Base-by-base conservation (phyloP, 2,329 filamentous ascomycete species). In the Passalora sequoiae region DNA sequence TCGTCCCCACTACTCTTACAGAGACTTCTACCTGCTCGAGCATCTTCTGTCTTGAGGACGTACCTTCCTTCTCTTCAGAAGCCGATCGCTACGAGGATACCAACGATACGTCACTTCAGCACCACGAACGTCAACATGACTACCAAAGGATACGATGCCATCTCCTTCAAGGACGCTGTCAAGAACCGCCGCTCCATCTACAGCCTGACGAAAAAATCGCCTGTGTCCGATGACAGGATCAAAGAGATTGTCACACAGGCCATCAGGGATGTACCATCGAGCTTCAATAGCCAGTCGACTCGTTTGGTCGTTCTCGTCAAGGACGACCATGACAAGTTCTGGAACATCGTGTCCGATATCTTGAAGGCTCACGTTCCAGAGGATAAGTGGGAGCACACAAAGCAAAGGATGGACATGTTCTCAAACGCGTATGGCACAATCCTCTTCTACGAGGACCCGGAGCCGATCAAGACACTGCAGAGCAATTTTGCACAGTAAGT, bases 261-360 rank as follows among this genome's bases (percentile, higher is more conserved):
- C 42, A 72, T 92, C 55, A 71, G 79, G 47, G 74, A 88, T 65
- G 75, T 83, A 1, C 89, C 89, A 30, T 84, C 79, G 40, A 81
- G 83, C 53, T 96, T 95, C 82, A 95, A 96, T 80, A 85, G 81
- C 30, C 89, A 95, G 73, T 81, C 81, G 55, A 84, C 86, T 55
- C 83, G 89, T 47, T 70, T 84, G 46, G 77, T 94, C 36, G 77
- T 95, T 39, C 78, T 96, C 42, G 75, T 92, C 60, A 83, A 84
- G 60, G 78, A 77, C 50, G 85, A 95, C 67, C 89, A 96, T 72
- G 81, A 89, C 59, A 84, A 85, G 71, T 80, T 94, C 57, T 96
- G 89, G 91, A 82, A 87, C 63, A 73, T 88, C 47, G 75, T 80
- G 43, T 67, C 72, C 48, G 78, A 82, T 20, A 69, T 76, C 40